Evolutionary conservation across 2,329 filamentous ascomycete genomes (phyloP).

Genomic region (Beauveria brongniartii): DNA sequence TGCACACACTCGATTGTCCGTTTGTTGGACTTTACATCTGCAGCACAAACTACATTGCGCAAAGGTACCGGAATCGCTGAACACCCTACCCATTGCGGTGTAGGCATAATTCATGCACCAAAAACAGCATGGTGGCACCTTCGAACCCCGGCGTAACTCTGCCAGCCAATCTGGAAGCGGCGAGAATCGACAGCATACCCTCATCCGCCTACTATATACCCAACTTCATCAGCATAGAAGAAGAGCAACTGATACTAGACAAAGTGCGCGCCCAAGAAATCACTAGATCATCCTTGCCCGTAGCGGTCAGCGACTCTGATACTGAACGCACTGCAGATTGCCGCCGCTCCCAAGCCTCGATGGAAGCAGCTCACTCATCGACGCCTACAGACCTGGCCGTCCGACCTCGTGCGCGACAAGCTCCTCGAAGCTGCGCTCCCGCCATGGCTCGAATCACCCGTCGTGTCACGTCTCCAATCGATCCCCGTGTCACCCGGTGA

Average conservation of each 20-base stretch:
- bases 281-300: background rate
- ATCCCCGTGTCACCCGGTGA: conserved; percentile 30
- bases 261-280: conserved; percentile 46
- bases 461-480: conserved; percentile 54
- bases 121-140: background rate
- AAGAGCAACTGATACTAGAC: conserved; percentile 62
- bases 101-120: background rate
- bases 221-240: conserved; percentile 69
- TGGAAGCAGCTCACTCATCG: conserved; percentile 89
- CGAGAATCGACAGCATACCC: conserved; percentile 48
- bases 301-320: background rate
- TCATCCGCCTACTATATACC: conserved; percentile 73
- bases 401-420: conserved; percentile 67
- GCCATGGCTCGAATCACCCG: conserved; percentile 61
- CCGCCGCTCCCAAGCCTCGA: conserved; percentile 59
- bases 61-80: background rate
- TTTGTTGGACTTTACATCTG: background rate
- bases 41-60: background rate
- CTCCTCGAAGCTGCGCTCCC: conserved; percentile 70
- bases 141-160: conserved; percentile 20
- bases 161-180: conserved; percentile 42
- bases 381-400: conserved; percentile 85
- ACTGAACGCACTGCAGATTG: conserved; percentile 35
- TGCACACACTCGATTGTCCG: background rate
- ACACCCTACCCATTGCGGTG: background rate